phyloP scores from a whole-genome alignment of 2,329 filamentous ascomycete genomes.

The Neofusicoccum umdonicola region DNA sequence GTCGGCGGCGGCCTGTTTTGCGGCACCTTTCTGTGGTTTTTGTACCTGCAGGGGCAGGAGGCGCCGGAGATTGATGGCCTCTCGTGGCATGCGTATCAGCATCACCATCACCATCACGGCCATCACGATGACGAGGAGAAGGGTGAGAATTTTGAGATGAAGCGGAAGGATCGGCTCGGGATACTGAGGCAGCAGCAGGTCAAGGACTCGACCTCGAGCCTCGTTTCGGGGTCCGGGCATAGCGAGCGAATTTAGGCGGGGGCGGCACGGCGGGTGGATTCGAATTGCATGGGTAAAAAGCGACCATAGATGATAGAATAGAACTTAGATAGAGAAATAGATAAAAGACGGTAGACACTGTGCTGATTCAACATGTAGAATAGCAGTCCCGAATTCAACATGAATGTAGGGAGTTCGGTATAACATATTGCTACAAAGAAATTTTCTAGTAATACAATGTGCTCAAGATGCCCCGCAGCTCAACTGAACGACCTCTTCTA shows the following conservation, averaged over 20 bases:
- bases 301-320: no score
- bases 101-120: not conserved
- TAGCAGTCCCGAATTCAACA: no score
- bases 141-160: not conserved
- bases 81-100: not conserved
- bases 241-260: not conserved
- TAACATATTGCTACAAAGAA: no score
- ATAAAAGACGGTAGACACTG: no score
- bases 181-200: not conserved
- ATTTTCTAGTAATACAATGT: no score
- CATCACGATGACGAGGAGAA: not conserved
- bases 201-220: not conserved
- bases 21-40: slow-evolving; percentile 9
- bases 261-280: no score
- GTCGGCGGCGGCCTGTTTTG: slow-evolving; percentile 22
- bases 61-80: not conserved
- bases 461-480: no score
- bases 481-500: not conserved
- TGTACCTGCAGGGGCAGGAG: not conserved
- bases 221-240: not conserved
- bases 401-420: no score
- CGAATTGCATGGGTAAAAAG: no score
- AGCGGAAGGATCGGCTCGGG: not conserved
- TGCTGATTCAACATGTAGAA: no score
- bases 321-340: no score